phyloP scores from a whole-genome alignment of 441 rosid species.

The Adansonia madagascariensis region DNA sequence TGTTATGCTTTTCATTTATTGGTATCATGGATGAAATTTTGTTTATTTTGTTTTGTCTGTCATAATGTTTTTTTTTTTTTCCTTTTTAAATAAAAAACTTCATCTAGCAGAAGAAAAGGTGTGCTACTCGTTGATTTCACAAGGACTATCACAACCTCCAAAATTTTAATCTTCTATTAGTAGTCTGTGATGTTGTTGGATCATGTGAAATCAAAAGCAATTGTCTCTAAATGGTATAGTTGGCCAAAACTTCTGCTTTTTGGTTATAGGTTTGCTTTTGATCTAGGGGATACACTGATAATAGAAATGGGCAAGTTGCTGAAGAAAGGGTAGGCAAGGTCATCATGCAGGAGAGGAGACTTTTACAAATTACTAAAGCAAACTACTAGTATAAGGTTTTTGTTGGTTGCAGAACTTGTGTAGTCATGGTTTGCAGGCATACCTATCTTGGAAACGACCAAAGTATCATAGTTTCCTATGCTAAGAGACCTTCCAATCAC shows the following conservation, averaged over 20 bases:
- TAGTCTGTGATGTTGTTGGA: background rate
- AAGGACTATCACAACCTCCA: background rate
- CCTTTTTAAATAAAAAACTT: background rate
- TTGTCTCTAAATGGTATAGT: background rate
- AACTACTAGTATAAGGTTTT: background rate
- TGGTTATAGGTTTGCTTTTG: background rate
- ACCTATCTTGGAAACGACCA: background rate
- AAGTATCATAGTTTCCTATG: background rate
- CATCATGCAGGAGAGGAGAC: background rate
- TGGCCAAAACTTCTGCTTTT: background rate
- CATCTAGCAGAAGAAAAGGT: constrained; percentile 11
- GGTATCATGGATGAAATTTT: constrained; percentile 2
- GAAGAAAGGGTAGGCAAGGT: background rate
- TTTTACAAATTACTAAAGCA: background rate
- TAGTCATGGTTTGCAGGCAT: background rate
- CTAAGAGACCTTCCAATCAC: background rate
- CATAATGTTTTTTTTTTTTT: background rate
- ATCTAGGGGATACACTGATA: background rate
- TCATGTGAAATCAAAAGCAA: constrained; percentile 6
- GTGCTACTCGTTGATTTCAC: background rate
- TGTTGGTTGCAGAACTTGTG: background rate
- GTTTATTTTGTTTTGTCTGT: constrained; percentile 4
- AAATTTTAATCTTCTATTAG: background rate
- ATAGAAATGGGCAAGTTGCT: background rate
- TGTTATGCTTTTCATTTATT: constrained; percentile 13